phyloP scores from a whole-genome alignment of 2,329 filamentous ascomycete species.

The Penicillium sp. region DNA sequence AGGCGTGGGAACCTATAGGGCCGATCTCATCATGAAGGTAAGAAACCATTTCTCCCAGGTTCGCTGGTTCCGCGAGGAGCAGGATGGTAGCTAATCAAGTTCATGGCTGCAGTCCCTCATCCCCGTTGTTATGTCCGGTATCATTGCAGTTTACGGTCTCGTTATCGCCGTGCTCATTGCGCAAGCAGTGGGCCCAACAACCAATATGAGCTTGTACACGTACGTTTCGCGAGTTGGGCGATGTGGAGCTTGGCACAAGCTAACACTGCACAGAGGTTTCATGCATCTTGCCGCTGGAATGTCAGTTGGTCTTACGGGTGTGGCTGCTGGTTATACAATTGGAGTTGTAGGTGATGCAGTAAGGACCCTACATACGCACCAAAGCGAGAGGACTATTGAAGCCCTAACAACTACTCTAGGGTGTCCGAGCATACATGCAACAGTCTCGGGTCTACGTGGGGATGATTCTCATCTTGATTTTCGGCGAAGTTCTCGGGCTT shows the following conservation, averaged over 20 bases:
- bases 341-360: slow-evolving; percentile 91
- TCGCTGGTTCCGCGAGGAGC: background rate
- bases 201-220: slow-evolving; percentile 80
- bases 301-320: slow-evolving; percentile 85
- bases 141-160: slow-evolving; percentile 95
- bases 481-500: slow-evolving; percentile 92
- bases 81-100: slow-evolving; percentile 20
- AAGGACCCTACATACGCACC: slow-evolving; percentile 26
- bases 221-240: slow-evolving; percentile 44
- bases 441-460: slow-evolving; percentile 95
- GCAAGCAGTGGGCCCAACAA: slow-evolving; percentile 72
- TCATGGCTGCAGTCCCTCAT: slow-evolving; percentile 44
- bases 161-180: slow-evolving; percentile 96
- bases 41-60: slow-evolving; percentile 6
- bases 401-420: slow-evolving; percentile 42
- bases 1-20: slow-evolving; percentile 63
- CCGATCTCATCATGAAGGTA: slow-evolving; percentile 69
- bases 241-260: slow-evolving; percentile 19
- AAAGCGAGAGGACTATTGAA: background rate
- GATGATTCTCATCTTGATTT: slow-evolving; percentile 98
- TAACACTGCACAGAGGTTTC: slow-evolving; percentile 63
- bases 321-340: slow-evolving; percentile 95
- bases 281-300: slow-evolving; percentile 91
- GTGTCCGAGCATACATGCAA: slow-evolving; percentile 92
- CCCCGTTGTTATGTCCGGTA: slow-evolving; percentile 86